phyloP scores from a whole-genome alignment of 257 asterid species.

The Penstemon newberryi region DNA sequence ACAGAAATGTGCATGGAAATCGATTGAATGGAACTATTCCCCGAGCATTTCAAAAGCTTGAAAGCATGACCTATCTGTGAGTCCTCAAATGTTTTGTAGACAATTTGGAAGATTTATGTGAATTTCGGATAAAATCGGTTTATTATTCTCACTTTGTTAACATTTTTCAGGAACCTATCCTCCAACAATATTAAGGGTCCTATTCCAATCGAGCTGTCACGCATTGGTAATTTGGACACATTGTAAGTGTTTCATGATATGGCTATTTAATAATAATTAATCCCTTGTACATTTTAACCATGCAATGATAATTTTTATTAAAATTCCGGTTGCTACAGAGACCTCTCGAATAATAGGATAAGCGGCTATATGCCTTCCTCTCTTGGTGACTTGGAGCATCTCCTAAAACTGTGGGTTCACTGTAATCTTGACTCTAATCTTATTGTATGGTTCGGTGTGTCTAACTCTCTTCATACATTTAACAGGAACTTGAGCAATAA shows the following conservation, averaged over 20 bases:
- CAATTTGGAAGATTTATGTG: neutral
- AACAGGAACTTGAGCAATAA: slow-evolving; percentile 82
- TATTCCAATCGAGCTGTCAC: slow-evolving; percentile 87
- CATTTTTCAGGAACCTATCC: slow-evolving; percentile 66
- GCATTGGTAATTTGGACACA: slow-evolving; percentile 90
- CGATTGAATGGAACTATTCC: slow-evolving; percentile 82
- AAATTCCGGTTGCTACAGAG: slow-evolving; percentile 45
- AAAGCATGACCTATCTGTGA: slow-evolving; percentile 95
- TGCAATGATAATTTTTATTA: neutral
- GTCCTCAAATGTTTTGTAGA: slow-evolving; percentile 28
- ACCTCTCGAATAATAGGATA: slow-evolving; percentile 76
- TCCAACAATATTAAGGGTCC: slow-evolving; percentile 71
- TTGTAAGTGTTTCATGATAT: slow-evolving; percentile 54
- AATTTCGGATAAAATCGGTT: neutral
- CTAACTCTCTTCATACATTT: slow-evolving; percentile 13
- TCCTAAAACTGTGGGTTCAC: slow-evolving; percentile 76
- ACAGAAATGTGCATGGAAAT: slow-evolving; percentile 84
- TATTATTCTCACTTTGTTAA: neutral
- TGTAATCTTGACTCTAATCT: neutral
- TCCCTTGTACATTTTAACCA: neutral
- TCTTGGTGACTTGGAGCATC: slow-evolving; percentile 97
- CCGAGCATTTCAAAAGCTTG: slow-evolving; percentile 68
- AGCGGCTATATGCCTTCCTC: slow-evolving; percentile 78
- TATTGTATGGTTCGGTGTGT: neutral
- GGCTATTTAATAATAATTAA: neutral